Evolutionary conservation across 2,329 filamentous ascomycete genomes (phyloP).

Genomic region (Neopestalotiopsis clavispora): DNA sequence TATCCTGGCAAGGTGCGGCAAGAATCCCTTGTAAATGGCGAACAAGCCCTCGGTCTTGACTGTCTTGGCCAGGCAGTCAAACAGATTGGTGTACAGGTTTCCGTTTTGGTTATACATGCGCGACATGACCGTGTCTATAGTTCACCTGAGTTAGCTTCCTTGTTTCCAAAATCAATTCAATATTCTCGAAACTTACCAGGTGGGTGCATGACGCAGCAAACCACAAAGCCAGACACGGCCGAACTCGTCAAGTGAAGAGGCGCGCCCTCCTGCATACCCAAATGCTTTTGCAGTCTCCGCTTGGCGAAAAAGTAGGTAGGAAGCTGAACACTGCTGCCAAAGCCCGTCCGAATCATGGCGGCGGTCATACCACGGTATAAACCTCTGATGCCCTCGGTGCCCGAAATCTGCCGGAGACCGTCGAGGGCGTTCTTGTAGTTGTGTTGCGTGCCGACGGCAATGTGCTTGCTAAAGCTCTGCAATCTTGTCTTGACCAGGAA

Average conservation of each 20-base stretch:
- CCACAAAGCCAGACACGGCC: conserved; percentile 89
- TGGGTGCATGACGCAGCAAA: conserved; percentile 97
- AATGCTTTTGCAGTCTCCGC: conserved; percentile 77
- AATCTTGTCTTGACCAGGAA: conserved; percentile 97
- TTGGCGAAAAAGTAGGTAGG: conserved; percentile 99
- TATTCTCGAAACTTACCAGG: conserved; percentile 65
- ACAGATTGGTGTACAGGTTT: conserved; percentile 91
- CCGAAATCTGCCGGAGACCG: conserved; percentile 80
- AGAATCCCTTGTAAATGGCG: conserved; percentile 97
- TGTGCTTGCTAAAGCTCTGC: conserved; percentile 90
- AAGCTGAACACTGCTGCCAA: conserved; percentile 93
- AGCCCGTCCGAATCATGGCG: conserved; percentile 94
- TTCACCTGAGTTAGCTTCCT: conserved; percentile 17
- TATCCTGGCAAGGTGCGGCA: conserved; percentile 92
- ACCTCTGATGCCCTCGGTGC: conserved; percentile 75
- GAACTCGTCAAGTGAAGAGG: conserved; percentile 88
- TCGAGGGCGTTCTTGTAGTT: conserved; percentile 85
- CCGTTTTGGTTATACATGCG: conserved; percentile 99
- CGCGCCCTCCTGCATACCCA: conserved; percentile 89
- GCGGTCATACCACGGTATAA: conserved; percentile 90
- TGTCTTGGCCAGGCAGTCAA: conserved; percentile 91
- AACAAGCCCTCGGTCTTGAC: conserved; percentile 88
- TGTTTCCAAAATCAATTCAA: neutral
- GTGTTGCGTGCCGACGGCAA: conserved; percentile 97
- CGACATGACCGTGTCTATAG: conserved; percentile 91